phyloP scores from a whole-genome alignment of 2,329 filamentous ascomycete species.

The Neopestalotiopsis sp. region DNA sequence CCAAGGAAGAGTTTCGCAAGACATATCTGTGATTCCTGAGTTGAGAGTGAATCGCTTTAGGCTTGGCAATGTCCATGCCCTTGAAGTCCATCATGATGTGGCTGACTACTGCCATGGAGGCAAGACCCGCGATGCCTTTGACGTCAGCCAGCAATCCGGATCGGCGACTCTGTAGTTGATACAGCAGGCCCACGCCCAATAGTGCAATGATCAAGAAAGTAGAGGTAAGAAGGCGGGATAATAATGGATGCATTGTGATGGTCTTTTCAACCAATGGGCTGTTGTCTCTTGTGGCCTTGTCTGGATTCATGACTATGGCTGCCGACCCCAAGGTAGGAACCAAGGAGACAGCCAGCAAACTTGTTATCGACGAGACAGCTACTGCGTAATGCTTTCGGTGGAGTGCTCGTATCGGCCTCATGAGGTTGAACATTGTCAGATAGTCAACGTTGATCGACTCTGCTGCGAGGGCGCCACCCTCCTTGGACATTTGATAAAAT shows the following conservation, averaged over 20 bases:
- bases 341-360: slow-evolving; percentile 68
- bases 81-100: slow-evolving; percentile 78
- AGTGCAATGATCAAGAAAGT: slow-evolving; percentile 62
- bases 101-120: slow-evolving; percentile 75
- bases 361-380: slow-evolving; percentile 67
- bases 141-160: slow-evolving; percentile 72
- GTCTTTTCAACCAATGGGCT: slow-evolving; percentile 52
- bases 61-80: slow-evolving; percentile 70
- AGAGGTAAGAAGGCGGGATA: slow-evolving; percentile 65
- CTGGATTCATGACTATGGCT: slow-evolving; percentile 61
- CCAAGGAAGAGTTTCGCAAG: slow-evolving; percentile 72
- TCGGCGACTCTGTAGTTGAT: slow-evolving; percentile 63
- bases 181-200: slow-evolving; percentile 62
- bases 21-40: slow-evolving; percentile 72
- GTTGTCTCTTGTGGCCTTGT: slow-evolving; percentile 47
- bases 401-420: slow-evolving; percentile 68
- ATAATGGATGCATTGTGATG: slow-evolving; percentile 60
- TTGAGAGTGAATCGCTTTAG: slow-evolving; percentile 69
- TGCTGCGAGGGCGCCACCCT: slow-evolving; percentile 63
- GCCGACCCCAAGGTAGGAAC: slow-evolving; percentile 73
- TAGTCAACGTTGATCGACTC: slow-evolving; percentile 78
- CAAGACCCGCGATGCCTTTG: slow-evolving; percentile 74
- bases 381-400: slow-evolving; percentile 71
- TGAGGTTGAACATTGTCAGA: slow-evolving; percentile 69
- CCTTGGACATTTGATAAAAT: slow-evolving; percentile 68